Evolutionary conservation across 176 grass and related monocot species (phyloP).

Genomic region (Zizania latifolia): DNA sequence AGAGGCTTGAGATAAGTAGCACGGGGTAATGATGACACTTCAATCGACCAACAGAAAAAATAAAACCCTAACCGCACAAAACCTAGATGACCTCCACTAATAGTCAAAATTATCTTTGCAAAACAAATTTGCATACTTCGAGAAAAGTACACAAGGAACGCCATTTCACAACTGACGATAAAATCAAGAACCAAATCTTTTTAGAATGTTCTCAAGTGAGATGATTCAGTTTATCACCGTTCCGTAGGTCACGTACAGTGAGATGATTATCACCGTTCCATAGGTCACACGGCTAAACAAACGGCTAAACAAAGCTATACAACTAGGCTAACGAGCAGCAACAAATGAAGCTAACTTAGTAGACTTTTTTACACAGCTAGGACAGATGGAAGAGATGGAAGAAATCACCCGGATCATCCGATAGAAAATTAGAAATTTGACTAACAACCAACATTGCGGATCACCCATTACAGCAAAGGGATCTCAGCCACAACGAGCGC

Average conservation of each 20-base stretch:
- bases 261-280: neutral
- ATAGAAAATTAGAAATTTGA: neutral
- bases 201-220: neutral
- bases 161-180: neutral
- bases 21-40: neutral
- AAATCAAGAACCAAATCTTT: neutral
- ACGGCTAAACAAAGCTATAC: too few relatives aligned
- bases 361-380: too few relatives aligned
- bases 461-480: neutral
- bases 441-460: neutral
- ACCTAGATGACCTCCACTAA: neutral
- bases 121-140: neutral
- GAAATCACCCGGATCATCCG: neutral
- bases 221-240: neutral
- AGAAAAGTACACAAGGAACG: neutral
- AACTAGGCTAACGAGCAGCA: neutral
- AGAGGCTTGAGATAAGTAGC: neutral
- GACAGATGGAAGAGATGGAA: too few relatives aligned
- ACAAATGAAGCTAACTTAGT: too few relatives aligned
- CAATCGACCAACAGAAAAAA: neutral
- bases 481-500: fast-evolving
- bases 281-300: neutral
- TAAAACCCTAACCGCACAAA: neutral
- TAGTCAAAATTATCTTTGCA: neutral
- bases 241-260: neutral